Base-by-base conservation (phyloP, 495 filamentous ascomycete genomes). In the Talaromyces wortmannii region DNA sequence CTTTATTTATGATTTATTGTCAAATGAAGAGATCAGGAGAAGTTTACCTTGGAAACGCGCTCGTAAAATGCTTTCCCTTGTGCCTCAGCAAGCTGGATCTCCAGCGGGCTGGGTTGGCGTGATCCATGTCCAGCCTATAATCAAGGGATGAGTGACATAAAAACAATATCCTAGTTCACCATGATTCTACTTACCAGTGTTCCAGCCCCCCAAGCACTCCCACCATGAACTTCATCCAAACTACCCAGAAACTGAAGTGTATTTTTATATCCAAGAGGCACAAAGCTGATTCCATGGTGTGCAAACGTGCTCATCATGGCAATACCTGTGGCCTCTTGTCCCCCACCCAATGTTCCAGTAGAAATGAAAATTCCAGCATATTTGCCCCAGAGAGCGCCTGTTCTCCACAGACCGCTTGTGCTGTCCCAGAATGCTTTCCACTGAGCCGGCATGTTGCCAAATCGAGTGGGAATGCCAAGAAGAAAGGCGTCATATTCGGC, bases 401-500 rank as follows among this genome's bases (percentile, higher is more conserved):
- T 66, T 44, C 68, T 61, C 87, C 88, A 90, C 62, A 87, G 85
- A 64, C 78, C 74, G 62, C 90, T 89, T 15, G 88, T 88, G 68
- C 79, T 77, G 78, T 95, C 89, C 86, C 86, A 91, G 81, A 91
- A 95, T 44, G 83, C 68, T 80, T 92, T 97, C 88, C 88, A 97
- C 74, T 98, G 94, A 30, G 87, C 91, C 42, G 94, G 92, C 81
- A 96, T 95, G 83, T 96, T 99, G 67, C 94, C 94, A 76, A 89
- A 99, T 54, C 94, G 86, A 15, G 94, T 99, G 31, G 94, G 94
- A 72, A 99, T 91, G 61, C 95, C 95, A 58, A 99, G 81, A 33
- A 99, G 85, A 74, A 97, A 86, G 66, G 78, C 94, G 66, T 97
- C 91, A 76, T 94, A 97, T 51, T 81, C 56, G 58, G 82, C 77